A percentile compares a stretch with the other conserved stretches of the same genome.
phyloP scores from a whole-genome alignment of 495 filamentous ascomycete genomes.

The Penicillium bialowiezense region DNA sequence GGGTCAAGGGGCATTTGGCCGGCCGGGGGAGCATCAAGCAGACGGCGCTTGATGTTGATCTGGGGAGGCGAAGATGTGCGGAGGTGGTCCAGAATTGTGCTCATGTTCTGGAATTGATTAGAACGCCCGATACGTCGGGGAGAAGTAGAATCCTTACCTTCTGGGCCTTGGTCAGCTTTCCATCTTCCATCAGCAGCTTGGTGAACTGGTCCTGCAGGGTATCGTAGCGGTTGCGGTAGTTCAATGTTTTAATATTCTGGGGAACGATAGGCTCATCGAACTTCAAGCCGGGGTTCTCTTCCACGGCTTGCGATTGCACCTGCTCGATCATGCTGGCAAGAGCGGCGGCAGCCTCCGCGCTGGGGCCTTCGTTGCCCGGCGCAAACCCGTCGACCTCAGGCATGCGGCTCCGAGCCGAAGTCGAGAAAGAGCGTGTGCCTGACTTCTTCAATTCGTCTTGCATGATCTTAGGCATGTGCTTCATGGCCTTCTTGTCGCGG shows the following conservation, averaged over 20 bases:
- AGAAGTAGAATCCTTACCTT: conserved; percentile 52
- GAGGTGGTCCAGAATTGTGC: conserved; percentile 78
- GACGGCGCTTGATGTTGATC: conserved; percentile 61
- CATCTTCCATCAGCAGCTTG: conserved; percentile 84
- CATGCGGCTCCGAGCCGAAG: conserved; percentile 40
- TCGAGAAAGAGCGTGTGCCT: conserved; percentile 58
- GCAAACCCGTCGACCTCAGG: conserved; percentile 21
- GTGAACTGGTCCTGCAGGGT: conserved; percentile 80
- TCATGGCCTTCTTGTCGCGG: conserved; percentile 57
- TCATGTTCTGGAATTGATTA: conserved; percentile 65
- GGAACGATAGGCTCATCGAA: conserved; percentile 70
- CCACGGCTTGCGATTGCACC: conserved; percentile 30
- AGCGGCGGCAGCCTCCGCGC: conserved; percentile 29
- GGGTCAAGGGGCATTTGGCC: conserved; percentile 74
- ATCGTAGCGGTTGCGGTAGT: conserved; percentile 77
- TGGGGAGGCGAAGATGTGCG: conserved; percentile 78
- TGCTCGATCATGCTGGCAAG: conserved; percentile 40
- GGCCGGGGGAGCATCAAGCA: conserved; percentile 71
- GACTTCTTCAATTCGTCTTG: conserved; percentile 51
- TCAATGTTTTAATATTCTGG: conserved; percentile 44
- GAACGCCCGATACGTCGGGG: background rate
- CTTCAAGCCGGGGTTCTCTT: conserved; percentile 58
- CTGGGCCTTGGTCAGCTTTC: conserved; percentile 79
- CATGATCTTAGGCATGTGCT: conserved; percentile 68
- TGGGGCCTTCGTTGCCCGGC: conserved; percentile 10